phyloP scores from a whole-genome alignment of 768 basidiomycete species.

The Hydnomerulius pinastri region DNA sequence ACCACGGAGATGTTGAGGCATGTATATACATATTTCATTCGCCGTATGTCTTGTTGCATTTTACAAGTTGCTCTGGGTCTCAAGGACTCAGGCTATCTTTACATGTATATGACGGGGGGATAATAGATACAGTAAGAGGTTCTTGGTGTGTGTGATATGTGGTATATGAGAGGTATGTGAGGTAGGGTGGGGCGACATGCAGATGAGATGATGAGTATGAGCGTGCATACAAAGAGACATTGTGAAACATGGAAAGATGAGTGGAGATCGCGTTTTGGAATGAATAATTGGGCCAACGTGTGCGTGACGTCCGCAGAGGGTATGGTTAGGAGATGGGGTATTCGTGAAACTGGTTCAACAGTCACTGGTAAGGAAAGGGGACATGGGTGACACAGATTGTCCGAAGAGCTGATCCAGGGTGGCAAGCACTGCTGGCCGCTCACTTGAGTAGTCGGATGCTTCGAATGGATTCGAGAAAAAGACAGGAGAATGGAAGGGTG shows the following conservation, averaged over 20 bases:
- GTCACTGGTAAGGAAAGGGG: slow-evolving; percentile 9
- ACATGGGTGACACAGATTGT: slow-evolving; percentile 27
- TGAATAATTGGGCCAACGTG: neutral
- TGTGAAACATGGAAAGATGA: neutral
- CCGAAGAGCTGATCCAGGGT: slow-evolving; percentile 34
- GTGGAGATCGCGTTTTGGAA: too few relatives aligned
- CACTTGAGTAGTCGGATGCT: slow-evolving; percentile 1
- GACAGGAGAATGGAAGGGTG: slow-evolving; percentile 28
- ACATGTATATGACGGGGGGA: slow-evolving; percentile 2
- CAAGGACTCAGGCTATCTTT: neutral
- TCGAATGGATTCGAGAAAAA: slow-evolving; percentile 32
- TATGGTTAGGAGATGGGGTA: neutral
- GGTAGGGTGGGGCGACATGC: neutral
- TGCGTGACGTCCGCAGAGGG: neutral
- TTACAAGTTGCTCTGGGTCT: neutral
- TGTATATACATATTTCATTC: too few relatives aligned
- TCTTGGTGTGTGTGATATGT: slow-evolving; percentile 6
- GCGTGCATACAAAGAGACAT: slow-evolving; percentile 4
- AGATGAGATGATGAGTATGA: neutral
- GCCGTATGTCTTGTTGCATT: too few relatives aligned
- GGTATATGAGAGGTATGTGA: slow-evolving; percentile 11
- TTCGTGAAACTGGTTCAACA: slow-evolving; percentile 19
- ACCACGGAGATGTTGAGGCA: too few relatives aligned
- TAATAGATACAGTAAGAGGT: slow-evolving; percentile 24
- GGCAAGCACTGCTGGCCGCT: slow-evolving; percentile 13